These are phyloP conservation scores for Candida tallmaniae DNA, from an alignment of 805 yeast genomes.

Conservation along the genomic window DNA sequence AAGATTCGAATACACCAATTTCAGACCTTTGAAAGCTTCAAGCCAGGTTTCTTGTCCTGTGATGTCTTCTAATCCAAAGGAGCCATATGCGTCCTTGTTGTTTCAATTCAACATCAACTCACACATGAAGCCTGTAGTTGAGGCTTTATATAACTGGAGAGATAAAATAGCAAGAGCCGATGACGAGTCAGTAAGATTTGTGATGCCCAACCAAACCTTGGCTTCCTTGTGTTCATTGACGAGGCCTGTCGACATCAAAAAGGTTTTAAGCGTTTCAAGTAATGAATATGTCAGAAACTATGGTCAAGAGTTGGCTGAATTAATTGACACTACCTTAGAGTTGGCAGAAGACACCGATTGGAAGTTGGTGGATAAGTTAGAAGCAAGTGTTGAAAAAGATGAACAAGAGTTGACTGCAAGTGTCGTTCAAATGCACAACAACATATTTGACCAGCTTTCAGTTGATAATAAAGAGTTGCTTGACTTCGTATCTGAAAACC, in stretches of 20 bases:
- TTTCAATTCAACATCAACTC: constrained; percentile 60
- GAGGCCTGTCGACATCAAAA: constrained; percentile 53
- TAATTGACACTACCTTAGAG: constrained; percentile 43
- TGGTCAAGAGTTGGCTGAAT: constrained; percentile 53
- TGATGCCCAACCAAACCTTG: constrained; percentile 79
- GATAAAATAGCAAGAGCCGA: constrained; percentile 66
- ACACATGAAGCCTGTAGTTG: constrained; percentile 51
- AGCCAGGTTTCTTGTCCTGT: constrained; percentile 45
- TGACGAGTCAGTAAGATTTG: constrained; percentile 81
- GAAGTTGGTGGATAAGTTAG: constrained; percentile 28
- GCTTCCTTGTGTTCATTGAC: constrained; percentile 53
- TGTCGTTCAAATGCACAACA: constrained; percentile 4
- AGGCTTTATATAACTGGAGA: constrained; percentile 74
- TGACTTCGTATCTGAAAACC: background rate
- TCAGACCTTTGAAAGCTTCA: constrained; percentile 38
- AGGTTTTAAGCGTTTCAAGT: constrained; percentile 46
- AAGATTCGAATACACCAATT: constrained; percentile 77
- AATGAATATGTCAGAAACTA: constrained; percentile 56
- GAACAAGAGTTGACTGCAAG: constrained; percentile 4
- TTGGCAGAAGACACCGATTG: constrained; percentile 33
- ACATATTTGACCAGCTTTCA: constrained; percentile 11
- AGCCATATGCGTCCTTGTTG: constrained; percentile 65
- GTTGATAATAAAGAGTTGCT: constrained; percentile 11
- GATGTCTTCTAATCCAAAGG: constrained; percentile 41
- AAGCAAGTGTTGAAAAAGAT: constrained; percentile 3